phyloP scores from a whole-genome alignment of 345 rosid genomes.

The Gossypioides kirkii region DNA sequence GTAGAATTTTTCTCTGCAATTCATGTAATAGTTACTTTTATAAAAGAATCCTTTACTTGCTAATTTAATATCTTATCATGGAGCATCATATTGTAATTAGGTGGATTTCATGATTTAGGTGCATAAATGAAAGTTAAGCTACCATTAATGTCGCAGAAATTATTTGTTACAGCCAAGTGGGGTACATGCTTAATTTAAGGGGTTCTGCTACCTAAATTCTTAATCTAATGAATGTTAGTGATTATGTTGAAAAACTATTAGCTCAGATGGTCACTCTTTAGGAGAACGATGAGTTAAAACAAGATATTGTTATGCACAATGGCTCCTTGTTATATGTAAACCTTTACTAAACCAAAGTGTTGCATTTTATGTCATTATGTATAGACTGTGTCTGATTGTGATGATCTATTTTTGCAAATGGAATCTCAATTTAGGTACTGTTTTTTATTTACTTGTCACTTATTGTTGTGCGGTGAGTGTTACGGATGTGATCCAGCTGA shows the following conservation, averaged over 20 bases:
- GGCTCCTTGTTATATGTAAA: background rate
- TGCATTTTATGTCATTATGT: background rate
- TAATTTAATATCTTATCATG: background rate
- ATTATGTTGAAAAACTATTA: background rate
- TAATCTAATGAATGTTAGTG: background rate
- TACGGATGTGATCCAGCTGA: slow-evolving; percentile 27
- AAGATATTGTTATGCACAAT: background rate
- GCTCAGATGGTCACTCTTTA: background rate
- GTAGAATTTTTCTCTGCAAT: slow-evolving; percentile 17
- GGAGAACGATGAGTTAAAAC: background rate
- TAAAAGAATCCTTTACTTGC: background rate
- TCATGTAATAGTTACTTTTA: background rate
- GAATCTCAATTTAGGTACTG: background rate
- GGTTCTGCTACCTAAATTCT: background rate
- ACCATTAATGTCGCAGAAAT: background rate
- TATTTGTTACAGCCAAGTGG: background rate
- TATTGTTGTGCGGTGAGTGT: background rate
- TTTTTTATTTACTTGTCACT: background rate
- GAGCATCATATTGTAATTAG: slow-evolving; percentile 7
- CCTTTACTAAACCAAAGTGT: background rate
- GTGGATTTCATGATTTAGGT: background rate
- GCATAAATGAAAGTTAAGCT: background rate
- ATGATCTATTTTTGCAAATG: background rate
- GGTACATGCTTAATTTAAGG: background rate
- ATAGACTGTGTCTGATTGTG: background rate